Percentiles rank a stretch among this genome's conserved stretches.
These are phyloP conservation scores for Lepidium didymum DNA, from an alignment of 345 rosid species.

Conservation along the genomic window DNA sequence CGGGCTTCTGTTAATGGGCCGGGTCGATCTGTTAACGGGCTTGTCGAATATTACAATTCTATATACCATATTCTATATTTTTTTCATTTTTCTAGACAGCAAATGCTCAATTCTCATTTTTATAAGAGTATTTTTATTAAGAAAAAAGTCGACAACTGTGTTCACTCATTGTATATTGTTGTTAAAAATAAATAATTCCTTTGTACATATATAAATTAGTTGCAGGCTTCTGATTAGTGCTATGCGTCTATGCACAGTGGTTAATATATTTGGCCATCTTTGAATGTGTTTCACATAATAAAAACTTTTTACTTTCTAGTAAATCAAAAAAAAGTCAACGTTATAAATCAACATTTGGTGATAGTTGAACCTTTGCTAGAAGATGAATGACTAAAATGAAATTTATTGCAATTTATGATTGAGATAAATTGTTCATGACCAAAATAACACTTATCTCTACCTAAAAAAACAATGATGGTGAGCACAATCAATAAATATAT, in stretches of 20 bases:
- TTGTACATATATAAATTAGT: neutral
- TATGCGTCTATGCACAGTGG: constrained; percentile 8
- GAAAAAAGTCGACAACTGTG: no score
- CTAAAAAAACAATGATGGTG: constrained; percentile 1
- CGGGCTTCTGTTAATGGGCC: neutral
- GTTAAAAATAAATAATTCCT: neutral
- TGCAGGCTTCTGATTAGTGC: constrained; percentile 8
- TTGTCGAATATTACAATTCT: no score
- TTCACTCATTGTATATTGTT: neutral
- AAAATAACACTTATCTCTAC: neutral
- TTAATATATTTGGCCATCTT: neutral
- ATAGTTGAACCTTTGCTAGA: neutral
- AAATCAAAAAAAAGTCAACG: neutral
- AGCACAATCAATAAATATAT: neutral
- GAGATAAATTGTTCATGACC: no score
- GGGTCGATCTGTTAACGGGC: neutral
- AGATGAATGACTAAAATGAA: no score
- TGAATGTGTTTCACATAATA: neutral
- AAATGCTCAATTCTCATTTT: neutral
- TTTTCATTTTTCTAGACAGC: neutral
- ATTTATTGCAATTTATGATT: no score
- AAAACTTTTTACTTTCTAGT: no score
- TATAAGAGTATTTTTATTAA: no score
- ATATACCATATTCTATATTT: neutral
- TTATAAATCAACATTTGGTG: neutral